Evolutionary conservation across 305 asterid genomes (phyloP).

Genomic region (Fraxinus baroniana): DNA sequence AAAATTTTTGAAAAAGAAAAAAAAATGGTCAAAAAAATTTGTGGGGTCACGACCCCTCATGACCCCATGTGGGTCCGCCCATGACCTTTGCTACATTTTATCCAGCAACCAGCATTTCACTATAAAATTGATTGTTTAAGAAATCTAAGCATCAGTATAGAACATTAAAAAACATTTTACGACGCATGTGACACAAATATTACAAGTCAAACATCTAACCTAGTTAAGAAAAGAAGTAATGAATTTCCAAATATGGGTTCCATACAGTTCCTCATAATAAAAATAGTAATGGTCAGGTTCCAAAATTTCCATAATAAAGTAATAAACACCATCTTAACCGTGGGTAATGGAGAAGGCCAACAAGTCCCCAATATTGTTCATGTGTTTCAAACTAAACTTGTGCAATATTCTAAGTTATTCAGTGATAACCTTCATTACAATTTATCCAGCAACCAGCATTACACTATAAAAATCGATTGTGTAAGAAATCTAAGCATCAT

Average conservation of each 20-base stretch:
- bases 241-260: constrained; percentile 7
- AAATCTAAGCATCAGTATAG: background rate
- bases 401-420: background rate
- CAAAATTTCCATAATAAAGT: background rate
- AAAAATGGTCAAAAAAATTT: background rate
- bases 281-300: background rate
- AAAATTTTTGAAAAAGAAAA: background rate
- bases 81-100: background rate
- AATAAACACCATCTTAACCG: background rate
- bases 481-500: background rate
- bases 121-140: background rate
- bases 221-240: background rate
- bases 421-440: background rate
- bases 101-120: background rate
- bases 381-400: background rate
- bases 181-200: background rate
- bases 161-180: background rate
- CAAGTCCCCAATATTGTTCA: background rate
- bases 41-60: background rate
- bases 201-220: constrained; percentile 21
- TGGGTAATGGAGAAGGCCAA: background rate
- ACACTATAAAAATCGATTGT: background rate
- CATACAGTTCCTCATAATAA: constrained; percentile 1
- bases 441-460: background rate
- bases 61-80: background rate